phyloP scores from a whole-genome alignment of 768 basidiomycete species.

The Epithele typhae region DNA sequence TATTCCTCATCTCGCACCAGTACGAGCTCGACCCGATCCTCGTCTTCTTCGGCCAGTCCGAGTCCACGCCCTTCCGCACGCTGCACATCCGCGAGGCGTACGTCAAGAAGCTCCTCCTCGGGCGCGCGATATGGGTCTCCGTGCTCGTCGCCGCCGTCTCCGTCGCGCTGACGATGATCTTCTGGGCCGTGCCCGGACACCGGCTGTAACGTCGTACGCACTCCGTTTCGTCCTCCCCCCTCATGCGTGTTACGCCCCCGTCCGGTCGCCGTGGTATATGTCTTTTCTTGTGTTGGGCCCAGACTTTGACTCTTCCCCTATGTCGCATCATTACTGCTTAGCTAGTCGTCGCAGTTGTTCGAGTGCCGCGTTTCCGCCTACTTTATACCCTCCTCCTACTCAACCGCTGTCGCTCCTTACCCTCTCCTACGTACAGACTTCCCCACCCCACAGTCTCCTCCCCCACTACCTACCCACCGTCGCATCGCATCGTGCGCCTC shows the following conservation, averaged over 20 bases:
- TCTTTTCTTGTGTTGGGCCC: constrained; percentile 6
- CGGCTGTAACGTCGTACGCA: constrained; percentile 47
- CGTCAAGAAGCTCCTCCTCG: constrained; percentile 84
- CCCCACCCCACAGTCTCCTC: neutral
- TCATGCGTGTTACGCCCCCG: neutral
- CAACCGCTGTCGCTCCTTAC: constrained; percentile 21
- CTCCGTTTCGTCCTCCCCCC: neutral
- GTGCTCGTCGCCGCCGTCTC: constrained; percentile 74
- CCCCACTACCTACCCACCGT: neutral
- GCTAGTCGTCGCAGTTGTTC: constrained; percentile 11
- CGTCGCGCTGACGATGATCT: constrained; percentile 81
- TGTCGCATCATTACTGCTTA: constrained; percentile 15
- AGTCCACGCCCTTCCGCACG: constrained; percentile 95
- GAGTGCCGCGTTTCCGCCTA: constrained; percentile 2
- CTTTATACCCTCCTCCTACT: constrained; percentile 20
- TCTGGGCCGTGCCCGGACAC: constrained; percentile 96
- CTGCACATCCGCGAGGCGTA: constrained; percentile 91
- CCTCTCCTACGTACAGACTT: neutral
- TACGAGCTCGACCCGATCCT: constrained; percentile 97
- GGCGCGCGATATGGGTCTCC: constrained; percentile 89
- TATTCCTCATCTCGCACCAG: constrained; percentile 92
- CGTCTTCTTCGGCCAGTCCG: constrained; percentile 89
- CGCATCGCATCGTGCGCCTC: neutral
- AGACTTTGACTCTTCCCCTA: constrained; percentile 1
- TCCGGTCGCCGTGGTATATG: neutral